Evolutionary conservation across 163 green algal genomes (phyloP).

Genomic region (Smithsoniella earleae): DNA sequence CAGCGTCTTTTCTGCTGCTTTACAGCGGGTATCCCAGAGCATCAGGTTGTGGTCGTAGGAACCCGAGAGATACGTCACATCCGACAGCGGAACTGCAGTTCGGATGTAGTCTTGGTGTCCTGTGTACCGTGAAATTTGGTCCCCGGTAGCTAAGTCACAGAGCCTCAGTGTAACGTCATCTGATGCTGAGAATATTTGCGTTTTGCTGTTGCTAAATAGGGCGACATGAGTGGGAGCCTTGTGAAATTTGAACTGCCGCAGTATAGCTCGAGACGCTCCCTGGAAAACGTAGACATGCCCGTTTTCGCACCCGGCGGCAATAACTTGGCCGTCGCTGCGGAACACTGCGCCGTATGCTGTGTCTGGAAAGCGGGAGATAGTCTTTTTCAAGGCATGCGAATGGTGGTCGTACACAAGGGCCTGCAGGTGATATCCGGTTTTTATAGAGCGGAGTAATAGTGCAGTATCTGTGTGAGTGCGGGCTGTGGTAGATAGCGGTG

Average conservation of each 20-base stretch:
- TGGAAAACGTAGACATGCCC: conserved; percentile 87
- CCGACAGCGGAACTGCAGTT: conserved; percentile 60
- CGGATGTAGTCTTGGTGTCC: conserved; percentile 89
- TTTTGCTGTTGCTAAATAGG: conserved; percentile 59
- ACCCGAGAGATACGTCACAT: conserved; percentile 40
- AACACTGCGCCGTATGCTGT: conserved; percentile 75
- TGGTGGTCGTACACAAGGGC: conserved; percentile 66
- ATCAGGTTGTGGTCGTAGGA: conserved; percentile 86
- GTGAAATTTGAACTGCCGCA: conserved; percentile 82
- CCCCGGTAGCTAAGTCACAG: conserved; percentile 14
- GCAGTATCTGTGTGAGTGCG: neutral
- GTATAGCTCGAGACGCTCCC: conserved; percentile 54
- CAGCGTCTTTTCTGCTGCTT: conserved; percentile 42
- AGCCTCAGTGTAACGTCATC: conserved; percentile 80
- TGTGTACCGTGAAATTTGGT: conserved; percentile 51
- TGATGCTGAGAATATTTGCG: conserved; percentile 73
- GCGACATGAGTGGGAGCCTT: conserved; percentile 56
- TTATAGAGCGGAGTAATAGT: neutral
- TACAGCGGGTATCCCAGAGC: conserved; percentile 81
- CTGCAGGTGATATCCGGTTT: conserved; percentile 36
- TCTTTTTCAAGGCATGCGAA: conserved; percentile 43
- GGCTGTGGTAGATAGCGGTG: neutral
- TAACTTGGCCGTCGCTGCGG: conserved; percentile 65
- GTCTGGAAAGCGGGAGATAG: conserved; percentile 81
- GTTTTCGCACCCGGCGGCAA: conserved; percentile 77